These are phyloP conservation scores for Parafenestella ontariensis DNA, from an alignment of 2,329 filamentous ascomycete genomes.

Conservation along the genomic window DNA sequence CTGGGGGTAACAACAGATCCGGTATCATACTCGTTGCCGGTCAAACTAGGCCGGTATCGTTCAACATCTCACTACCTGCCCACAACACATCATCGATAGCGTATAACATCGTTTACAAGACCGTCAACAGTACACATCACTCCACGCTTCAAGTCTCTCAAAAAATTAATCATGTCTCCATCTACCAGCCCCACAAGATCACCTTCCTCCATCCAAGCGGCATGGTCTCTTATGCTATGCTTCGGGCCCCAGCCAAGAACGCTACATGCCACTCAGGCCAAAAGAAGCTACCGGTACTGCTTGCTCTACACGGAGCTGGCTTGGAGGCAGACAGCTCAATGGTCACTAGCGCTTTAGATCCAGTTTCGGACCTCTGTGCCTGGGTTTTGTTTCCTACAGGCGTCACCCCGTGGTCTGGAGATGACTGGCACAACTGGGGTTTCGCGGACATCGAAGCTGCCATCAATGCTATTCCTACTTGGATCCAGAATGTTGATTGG, in stretches of 20 bases:
- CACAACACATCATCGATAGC: slow-evolving; percentile 33
- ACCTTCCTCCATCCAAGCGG: slow-evolving; percentile 63
- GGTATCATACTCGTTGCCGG: slow-evolving; percentile 41
- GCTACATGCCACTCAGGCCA: slow-evolving; percentile 33
- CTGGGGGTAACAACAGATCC: background rate
- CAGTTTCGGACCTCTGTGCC: slow-evolving; percentile 59
- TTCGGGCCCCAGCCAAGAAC: slow-evolving; percentile 60
- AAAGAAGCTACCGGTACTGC: slow-evolving; percentile 55
- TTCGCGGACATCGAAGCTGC: slow-evolving; percentile 63
- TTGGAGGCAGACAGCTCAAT: slow-evolving; percentile 59
- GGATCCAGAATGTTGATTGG: slow-evolving; percentile 60
- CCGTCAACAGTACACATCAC: slow-evolving; percentile 7
- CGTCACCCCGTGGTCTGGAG: slow-evolving; percentile 65
- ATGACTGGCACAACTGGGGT: slow-evolving; percentile 69
- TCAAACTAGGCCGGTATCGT: slow-evolving; percentile 52
- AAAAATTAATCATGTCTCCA: slow-evolving; percentile 27
- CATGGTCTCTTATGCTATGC: slow-evolving; percentile 64
- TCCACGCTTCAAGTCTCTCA: slow-evolving; percentile 35
- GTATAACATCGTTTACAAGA: slow-evolving; percentile 37
- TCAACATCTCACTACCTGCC: slow-evolving; percentile 39
- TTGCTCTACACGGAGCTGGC: slow-evolving; percentile 64
- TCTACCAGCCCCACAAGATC: slow-evolving; percentile 58
- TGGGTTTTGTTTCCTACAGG: slow-evolving; percentile 65
- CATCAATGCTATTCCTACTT: slow-evolving; percentile 56
- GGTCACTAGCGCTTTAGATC: slow-evolving; percentile 58